Conservation (phyloP, 495 filamentous ascomycete species). For the Bacidia gigantensis region DNA sequence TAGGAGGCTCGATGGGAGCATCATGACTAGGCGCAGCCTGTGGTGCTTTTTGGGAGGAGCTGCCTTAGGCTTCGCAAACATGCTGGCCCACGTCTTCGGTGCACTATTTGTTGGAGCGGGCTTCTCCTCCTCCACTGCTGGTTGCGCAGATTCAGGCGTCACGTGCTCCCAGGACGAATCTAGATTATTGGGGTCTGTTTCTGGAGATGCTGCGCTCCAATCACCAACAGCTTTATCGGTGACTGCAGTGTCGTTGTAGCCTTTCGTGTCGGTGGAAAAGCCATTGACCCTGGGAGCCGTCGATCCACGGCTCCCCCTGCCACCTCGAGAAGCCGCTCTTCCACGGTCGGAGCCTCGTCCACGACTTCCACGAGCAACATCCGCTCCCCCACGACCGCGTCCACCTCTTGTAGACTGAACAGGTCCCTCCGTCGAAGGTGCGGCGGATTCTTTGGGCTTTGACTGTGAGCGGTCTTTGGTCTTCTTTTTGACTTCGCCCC, state of each 20-base stretch:
- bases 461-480: conserved; percentile 68
- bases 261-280: conserved; percentile 21
- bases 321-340: conserved; percentile 56
- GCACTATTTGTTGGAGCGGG: conserved; percentile 16
- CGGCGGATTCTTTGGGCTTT: conserved; percentile 59
- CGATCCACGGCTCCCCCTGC: conserved; percentile 37
- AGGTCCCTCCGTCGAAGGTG: conserved; percentile 35
- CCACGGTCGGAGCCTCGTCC: conserved; percentile 62
- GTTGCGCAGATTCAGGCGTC: conserved; percentile 18
- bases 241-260: background rate
- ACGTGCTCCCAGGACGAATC: conserved; percentile 21
- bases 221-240: conserved; percentile 17
- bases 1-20: conserved; percentile 12
- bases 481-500: conserved; percentile 90
- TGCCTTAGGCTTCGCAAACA: conserved; percentile 27
- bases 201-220: conserved; percentile 21
- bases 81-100: conserved; percentile 25
- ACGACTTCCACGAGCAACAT: conserved; percentile 49
- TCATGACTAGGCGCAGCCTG: conserved; percentile 15
- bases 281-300: conserved; percentile 24
- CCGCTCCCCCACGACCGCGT: conserved; percentile 51
- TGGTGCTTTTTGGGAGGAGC: conserved; percentile 20
- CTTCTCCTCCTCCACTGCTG: conserved; percentile 14
- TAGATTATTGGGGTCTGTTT: conserved; percentile 30
- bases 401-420: conserved; percentile 46